phyloP scores from a whole-genome alignment of 768 basidiomycete species.

The Plicaturopsis crispa region DNA sequence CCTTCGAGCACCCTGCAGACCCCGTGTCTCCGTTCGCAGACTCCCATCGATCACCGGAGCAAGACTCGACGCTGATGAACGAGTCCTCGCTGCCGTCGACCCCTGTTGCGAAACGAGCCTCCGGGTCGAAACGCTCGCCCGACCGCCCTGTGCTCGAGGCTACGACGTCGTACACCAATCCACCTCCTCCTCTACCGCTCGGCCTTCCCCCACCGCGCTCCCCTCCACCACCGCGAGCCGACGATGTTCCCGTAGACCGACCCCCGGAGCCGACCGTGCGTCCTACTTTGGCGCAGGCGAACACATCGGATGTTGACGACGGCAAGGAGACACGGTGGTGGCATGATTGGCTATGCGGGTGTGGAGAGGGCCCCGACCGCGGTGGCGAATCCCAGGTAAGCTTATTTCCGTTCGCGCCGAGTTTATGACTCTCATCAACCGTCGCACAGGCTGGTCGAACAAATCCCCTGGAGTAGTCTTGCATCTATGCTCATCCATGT shows the following conservation, averaged over 20 bases:
- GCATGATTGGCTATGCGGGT: constrained; percentile 84
- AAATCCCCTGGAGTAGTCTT: constrained; percentile 44
- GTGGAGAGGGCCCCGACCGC: constrained; percentile 65
- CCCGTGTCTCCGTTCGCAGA: constrained; percentile 45
- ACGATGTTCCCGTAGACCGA: too few relatives aligned
- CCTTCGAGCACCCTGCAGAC: constrained; percentile 41
- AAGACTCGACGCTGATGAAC: constrained; percentile 11
- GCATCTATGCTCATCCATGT: constrained; percentile 2
- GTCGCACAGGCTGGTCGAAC: constrained; percentile 59
- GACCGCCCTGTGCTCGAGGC: constrained; percentile 17
- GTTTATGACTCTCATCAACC: constrained; percentile 2
- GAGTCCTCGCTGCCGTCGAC: constrained; percentile 5
- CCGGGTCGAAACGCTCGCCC: constrained; percentile 4
- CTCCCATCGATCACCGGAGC: constrained; percentile 13
- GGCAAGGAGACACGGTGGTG: constrained; percentile 54
- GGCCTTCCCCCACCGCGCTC: constrained; percentile 54
- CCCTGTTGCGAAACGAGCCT: not conserved
- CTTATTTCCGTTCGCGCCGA: constrained; percentile 2
- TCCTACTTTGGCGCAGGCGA: constrained; percentile 14
- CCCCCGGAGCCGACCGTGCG: constrained; percentile 24
- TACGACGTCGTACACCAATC: constrained; percentile 16
- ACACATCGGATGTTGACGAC: constrained; percentile 21
- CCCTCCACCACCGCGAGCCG: constrained; percentile 37
- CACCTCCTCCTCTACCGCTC: constrained; percentile 50
- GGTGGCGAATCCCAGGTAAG: constrained; percentile 67